Conservation (phyloP, 202 grass and related monocot genomes). For the Dendrocalamus latiflorus region DNA sequence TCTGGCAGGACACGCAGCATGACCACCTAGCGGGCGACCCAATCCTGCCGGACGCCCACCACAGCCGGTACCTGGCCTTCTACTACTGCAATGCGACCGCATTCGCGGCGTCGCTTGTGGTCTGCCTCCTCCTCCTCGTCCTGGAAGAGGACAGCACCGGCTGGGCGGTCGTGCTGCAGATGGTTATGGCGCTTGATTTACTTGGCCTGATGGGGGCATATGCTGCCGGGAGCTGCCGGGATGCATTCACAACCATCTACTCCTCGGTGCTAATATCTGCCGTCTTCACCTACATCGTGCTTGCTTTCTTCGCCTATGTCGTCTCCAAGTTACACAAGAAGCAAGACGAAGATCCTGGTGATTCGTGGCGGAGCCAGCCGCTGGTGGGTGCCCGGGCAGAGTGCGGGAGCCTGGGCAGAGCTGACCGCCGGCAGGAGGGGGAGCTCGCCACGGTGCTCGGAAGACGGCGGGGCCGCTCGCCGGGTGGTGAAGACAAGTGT, state of each 20-base stretch:
- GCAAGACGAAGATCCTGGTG: neutral
- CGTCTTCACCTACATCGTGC: neutral
- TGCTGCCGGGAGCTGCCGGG: slow-evolving; percentile 29
- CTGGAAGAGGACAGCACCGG: neutral
- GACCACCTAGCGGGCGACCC: slow-evolving; percentile 23
- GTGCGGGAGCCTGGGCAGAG: no score
- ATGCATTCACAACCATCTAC: slow-evolving; percentile 18
- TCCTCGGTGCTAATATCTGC: neutral
- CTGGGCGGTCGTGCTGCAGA: neutral
- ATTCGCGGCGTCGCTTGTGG: slow-evolving; percentile 36
- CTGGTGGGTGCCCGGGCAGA: no score
- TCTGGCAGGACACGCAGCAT: neutral
- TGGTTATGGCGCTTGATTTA: slow-evolving; percentile 35
- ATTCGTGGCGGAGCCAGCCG: no score
- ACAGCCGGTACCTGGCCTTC: slow-evolving; percentile 28
- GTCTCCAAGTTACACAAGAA: neutral
- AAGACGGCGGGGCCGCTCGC: no score
- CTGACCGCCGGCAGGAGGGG: no score
- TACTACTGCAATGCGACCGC: slow-evolving; percentile 43
- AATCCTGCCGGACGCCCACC: slow-evolving; percentile 17
- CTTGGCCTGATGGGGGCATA: slow-evolving; percentile 35
- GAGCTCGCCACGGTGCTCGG: no score
- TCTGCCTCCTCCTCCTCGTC: slow-evolving; percentile 24
- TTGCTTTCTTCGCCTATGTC: neutral
- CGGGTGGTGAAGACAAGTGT: no score